Percentiles rank a stretch among this genome's conserved stretches.
phyloP scores from a whole-genome alignment of 2,329 filamentous ascomycete genomes.

The Nigrograna mackinnonii region DNA sequence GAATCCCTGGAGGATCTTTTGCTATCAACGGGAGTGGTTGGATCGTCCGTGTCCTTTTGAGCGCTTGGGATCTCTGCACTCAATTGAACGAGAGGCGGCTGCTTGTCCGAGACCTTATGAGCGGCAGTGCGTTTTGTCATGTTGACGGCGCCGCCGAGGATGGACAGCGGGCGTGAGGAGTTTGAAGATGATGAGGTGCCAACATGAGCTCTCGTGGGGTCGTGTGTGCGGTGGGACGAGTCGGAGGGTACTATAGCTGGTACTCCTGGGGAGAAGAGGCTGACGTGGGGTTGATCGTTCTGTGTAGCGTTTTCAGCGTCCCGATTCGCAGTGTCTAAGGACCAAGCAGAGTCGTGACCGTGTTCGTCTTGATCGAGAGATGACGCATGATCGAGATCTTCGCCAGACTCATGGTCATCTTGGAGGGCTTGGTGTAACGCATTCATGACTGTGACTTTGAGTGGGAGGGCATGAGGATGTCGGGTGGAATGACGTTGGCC shows the following conservation, averaged over 20 bases:
- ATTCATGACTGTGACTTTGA: conserved; percentile 15
- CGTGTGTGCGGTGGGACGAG: conserved; percentile 8
- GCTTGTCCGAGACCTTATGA: conserved; percentile 29
- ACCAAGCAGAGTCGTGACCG: not conserved
- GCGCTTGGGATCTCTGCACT: conserved; percentile 43
- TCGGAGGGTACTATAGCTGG: conserved; percentile 18
- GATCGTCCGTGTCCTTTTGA: conserved; percentile 55
- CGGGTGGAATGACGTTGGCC: not conserved
- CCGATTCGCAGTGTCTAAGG: conserved; percentile 7
- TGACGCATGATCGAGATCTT: conserved; percentile 13
- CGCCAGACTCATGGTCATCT: conserved; percentile 14
- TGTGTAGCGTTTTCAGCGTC: conserved; percentile 12
- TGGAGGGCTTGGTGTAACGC: conserved; percentile 13
- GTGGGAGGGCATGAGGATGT: not conserved
- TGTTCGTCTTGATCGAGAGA: conserved; percentile 1
- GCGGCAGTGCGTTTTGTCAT: conserved; percentile 32
- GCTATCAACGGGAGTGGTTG: conserved; percentile 43
- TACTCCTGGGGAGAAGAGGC: conserved; percentile 30
- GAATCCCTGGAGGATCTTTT: conserved; percentile 27
- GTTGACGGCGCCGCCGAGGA: conserved; percentile 23
- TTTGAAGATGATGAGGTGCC: conserved; percentile 17
- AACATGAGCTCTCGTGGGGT: conserved; percentile 12
- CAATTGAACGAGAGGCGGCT: conserved; percentile 30
- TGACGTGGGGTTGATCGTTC: conserved; percentile 20
- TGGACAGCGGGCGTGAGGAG: conserved; percentile 32